Evolutionary conservation across 106 monocot genomes (phyloP).

Genomic region (Apostasia ramifera): DNA sequence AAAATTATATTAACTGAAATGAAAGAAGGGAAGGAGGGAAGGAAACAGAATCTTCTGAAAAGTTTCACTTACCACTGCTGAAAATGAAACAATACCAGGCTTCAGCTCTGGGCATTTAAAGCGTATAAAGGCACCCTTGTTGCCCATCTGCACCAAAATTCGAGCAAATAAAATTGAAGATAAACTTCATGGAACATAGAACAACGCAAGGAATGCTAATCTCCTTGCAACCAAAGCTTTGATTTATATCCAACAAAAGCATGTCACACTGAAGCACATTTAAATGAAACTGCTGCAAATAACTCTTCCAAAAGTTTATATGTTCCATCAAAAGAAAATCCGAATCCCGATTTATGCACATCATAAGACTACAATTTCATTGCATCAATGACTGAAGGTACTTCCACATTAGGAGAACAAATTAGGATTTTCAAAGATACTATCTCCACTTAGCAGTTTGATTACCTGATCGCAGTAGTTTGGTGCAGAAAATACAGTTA

Average conservation of each 20-base stretch:
- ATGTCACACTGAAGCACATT: not conserved
- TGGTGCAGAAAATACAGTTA: conserved; percentile 98
- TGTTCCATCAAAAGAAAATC: too few relatives aligned
- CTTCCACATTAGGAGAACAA: not conserved
- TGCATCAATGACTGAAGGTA: too few relatives aligned
- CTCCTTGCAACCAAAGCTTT: too few relatives aligned
- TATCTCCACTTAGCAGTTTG: not conserved
- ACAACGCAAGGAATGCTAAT: too few relatives aligned
- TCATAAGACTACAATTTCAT: too few relatives aligned
- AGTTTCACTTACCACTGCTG: conserved; percentile 59
- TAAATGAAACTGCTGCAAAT: not conserved
- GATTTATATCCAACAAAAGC: too few relatives aligned
- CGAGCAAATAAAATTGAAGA: not conserved
- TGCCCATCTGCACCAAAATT: conserved; percentile 76
- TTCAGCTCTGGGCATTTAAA: conserved; percentile 73
- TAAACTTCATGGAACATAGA: not conserved
- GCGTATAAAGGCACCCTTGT: conserved; percentile 85
- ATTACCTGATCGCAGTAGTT: conserved; percentile 95
- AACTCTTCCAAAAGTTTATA: not conserved
- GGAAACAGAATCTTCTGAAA: not conserved
- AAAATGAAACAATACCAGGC: conserved; percentile 79
- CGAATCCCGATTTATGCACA: too few relatives aligned
- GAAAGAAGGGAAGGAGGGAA: not conserved
- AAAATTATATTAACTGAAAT: not conserved
- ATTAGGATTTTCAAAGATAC: not conserved